These are phyloP conservation scores for Plasmodium relictum DNA, from an alignment of 169 alveolate species.

Conservation along the genomic window DNA sequence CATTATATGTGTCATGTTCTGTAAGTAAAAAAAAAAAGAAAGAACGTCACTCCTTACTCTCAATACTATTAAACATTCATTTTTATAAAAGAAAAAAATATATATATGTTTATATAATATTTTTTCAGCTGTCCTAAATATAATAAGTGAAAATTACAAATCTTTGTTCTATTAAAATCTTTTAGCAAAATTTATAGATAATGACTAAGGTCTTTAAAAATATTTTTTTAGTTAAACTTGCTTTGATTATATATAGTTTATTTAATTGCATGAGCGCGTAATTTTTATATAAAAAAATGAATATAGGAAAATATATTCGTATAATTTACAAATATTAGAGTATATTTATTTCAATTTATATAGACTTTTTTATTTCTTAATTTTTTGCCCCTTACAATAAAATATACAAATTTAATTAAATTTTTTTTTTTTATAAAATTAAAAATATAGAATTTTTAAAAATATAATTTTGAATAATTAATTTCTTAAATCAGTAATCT, in stretches of 20 bases:
- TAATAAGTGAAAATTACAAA: background rate
- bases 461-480: no score
- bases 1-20: no score
- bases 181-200: background rate
- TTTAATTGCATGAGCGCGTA: no score
- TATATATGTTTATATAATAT: background rate
- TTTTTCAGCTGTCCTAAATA: conserved; percentile 1
- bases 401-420: conserved; percentile 4
- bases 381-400: background rate
- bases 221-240: no score
- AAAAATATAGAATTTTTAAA: background rate
- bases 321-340: conserved; percentile 10
- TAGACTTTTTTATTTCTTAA: conserved; percentile 1
- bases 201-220: no score
- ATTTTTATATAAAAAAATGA: no score
- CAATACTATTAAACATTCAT: background rate
- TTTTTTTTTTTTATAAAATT: background rate
- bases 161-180: background rate
- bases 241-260: no score
- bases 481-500: no score
- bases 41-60: background rate
- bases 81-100: conserved; percentile 3
- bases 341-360: conserved; percentile 8
- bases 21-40: no score
- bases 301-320: background rate